phyloP scores from a whole-genome alignment of 176 grass and related monocot species.

The Dactylis glomerata region DNA sequence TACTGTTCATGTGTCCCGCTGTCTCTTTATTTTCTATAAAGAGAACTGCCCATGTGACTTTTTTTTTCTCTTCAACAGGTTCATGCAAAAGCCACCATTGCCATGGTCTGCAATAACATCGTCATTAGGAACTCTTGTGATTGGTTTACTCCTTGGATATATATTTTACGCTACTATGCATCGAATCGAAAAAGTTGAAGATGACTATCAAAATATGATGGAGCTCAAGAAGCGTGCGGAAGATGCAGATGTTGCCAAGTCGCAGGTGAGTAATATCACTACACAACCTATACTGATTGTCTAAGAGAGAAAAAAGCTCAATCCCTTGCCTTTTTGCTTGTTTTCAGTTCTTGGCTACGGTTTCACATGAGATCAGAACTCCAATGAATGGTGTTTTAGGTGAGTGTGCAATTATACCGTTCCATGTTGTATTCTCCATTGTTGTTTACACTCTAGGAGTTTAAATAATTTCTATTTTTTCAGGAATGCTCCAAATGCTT shows the following conservation, averaged over 20 bases:
- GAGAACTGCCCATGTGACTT: too few species aligned
- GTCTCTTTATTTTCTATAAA: not conserved
- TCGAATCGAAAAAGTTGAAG: conserved; percentile 84
- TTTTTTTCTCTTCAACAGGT: conserved; percentile 52
- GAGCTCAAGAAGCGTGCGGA: conserved; percentile 76
- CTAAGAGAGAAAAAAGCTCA: not conserved
- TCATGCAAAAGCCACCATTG: conserved; percentile 56
- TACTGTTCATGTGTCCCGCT: not conserved
- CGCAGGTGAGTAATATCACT: conserved; percentile 49
- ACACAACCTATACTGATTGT: not conserved
- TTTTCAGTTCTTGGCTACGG: conserved; percentile 94
- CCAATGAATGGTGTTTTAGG: conserved; percentile 99
- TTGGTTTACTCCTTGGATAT: conserved; percentile 60
- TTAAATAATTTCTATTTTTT: conserved; percentile 1
- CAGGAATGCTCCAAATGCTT: conserved; percentile 99
- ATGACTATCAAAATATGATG: conserved; percentile 77
- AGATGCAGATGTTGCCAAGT: conserved; percentile 91
- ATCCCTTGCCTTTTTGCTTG: conserved; percentile 8
- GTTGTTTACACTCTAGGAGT: not conserved
- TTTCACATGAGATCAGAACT: conserved; percentile 99
- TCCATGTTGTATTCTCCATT: not conserved
- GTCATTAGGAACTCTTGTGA: conserved; percentile 69
- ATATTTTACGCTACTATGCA: conserved; percentile 77
- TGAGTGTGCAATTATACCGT: conserved; percentile 26
- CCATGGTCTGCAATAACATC: conserved; percentile 82